Base-by-base conservation (phyloP, 257 asterid genomes). In the Nyctanthes arbortristis region DNA sequence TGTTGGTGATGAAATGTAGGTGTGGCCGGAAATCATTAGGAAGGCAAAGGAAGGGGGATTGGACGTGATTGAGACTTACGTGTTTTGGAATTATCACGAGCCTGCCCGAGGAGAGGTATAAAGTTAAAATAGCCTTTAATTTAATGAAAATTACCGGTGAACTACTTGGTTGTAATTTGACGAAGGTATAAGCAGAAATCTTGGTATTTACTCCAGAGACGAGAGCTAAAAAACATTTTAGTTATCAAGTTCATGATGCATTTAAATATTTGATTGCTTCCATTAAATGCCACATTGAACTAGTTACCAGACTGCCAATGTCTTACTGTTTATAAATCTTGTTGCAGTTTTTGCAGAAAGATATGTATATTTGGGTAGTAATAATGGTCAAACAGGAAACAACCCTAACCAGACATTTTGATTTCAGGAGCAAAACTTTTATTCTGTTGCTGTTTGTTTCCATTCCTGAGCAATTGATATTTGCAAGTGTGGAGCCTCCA, bases 11-110 rank as follows among this genome's bases (percentile, higher is more conserved):
- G 65, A 65, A 14, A 57, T 78, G 64, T 67, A 90, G 96, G 76
- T 81, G 64, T 90, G 97, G 97, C 92, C 97, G 3, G 78, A 82
- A 63, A 81, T 88, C 59, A 74, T 83, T 65, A 67, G 74, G 45
- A 88, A 88, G 79, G 93, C 96, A 0, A 90, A 86, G 78, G 97
- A 88, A 78, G 97, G 97, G 70, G 97, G 97, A 74, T 37, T 90
- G 79, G 93, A 90, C 59, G 93, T 90, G 85, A 85, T 90, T 24
- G 96, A 90, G 87, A 88, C 84, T 57, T 88, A 88, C 58, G 93
- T 90, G 70, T 90, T 90, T 79, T 90, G 96, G 97, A 90, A 90
- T 76, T 82, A 82, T 71, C 97, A 90, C 16, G 97, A 90, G 62
- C 96, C 93, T 63, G 89, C 78, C 67, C 78, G 69, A 78, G 96